phyloP scores from a whole-genome alignment of 139 green algal genomes.

The Eudorina sp. region DNA sequence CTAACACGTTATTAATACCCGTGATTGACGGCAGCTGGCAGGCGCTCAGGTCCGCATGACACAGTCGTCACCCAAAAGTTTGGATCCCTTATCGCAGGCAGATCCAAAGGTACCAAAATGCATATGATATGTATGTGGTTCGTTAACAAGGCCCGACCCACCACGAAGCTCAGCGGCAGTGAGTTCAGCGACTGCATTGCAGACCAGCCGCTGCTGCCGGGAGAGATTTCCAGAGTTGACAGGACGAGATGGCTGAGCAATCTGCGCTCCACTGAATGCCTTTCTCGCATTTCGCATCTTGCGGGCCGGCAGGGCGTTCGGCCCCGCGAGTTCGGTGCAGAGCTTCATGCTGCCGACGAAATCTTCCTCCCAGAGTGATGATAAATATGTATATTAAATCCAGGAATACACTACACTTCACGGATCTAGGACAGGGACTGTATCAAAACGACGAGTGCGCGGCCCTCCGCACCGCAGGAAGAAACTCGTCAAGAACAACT shows the following conservation, averaged over 20 bases:
- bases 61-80: neutral
- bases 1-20: too few species aligned
- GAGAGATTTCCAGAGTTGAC: neutral
- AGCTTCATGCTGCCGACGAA: conserved; percentile 11
- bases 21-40: too few species aligned
- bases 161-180: conserved; percentile 53
- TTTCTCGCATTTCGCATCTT: neutral
- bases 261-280: conserved; percentile 15
- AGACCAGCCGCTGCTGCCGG: conserved; percentile 34
- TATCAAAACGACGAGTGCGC: too few species aligned
- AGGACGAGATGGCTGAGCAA: neutral
- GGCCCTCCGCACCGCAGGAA: too few species aligned
- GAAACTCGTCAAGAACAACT: too few species aligned
- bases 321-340: conserved; percentile 4
- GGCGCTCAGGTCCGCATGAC: conserved; percentile 2
- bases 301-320: neutral
- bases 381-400: too few species aligned
- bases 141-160: neutral
- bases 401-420: too few species aligned
- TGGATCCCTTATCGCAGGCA: neutral
- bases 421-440: too few species aligned
- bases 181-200: conserved; percentile 45
- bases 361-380: too few species aligned
- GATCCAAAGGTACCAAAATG: neutral
- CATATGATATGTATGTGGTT: neutral